phyloP scores from a whole-genome alignment of 2,329 filamentous ascomycete genomes.

The Aureobasidium melanogenum region DNA sequence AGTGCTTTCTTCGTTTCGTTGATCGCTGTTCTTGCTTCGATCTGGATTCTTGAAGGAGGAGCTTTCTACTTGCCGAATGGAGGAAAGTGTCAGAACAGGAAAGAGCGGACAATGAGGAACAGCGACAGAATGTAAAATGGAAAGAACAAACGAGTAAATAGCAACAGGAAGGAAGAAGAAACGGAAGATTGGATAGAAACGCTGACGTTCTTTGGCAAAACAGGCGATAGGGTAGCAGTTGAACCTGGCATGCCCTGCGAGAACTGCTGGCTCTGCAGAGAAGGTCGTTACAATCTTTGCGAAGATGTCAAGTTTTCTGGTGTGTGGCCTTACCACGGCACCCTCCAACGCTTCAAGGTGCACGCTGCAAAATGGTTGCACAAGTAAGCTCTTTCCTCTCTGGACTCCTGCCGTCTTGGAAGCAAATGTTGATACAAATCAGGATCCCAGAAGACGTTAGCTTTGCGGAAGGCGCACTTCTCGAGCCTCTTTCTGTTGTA shows the following conservation, averaged over 20 bases:
- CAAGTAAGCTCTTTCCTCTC: constrained; percentile 48
- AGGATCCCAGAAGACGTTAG: constrained; percentile 61
- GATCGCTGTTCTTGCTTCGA: not conserved
- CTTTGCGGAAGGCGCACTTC: constrained; percentile 75
- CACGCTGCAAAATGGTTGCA: constrained; percentile 84
- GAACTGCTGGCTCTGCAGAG: constrained; percentile 56
- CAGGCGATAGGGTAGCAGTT: constrained; percentile 56
- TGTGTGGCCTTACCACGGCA: constrained; percentile 81
- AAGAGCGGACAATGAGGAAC: not conserved
- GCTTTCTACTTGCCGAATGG: no score
- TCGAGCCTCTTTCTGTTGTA: constrained; percentile 54
- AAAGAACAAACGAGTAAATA: not conserved
- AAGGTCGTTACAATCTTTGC: constrained; percentile 84
- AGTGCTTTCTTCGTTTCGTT: not conserved
- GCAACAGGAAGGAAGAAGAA: not conserved
- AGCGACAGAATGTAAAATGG: not conserved
- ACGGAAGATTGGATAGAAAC: not conserved
- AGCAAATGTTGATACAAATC: constrained; percentile 35
- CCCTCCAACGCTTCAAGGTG: constrained; percentile 74
- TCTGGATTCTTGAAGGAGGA: no score
- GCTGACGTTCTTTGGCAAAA: not conserved
- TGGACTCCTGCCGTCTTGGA: constrained; percentile 20
- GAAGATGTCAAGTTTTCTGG: constrained; percentile 79
- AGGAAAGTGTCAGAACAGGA: not conserved
- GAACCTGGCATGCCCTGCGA: constrained; percentile 59